Conservation (phyloP, 225 moss, liverwort and hornwort species). For the Sphagnum contortum region DNA sequence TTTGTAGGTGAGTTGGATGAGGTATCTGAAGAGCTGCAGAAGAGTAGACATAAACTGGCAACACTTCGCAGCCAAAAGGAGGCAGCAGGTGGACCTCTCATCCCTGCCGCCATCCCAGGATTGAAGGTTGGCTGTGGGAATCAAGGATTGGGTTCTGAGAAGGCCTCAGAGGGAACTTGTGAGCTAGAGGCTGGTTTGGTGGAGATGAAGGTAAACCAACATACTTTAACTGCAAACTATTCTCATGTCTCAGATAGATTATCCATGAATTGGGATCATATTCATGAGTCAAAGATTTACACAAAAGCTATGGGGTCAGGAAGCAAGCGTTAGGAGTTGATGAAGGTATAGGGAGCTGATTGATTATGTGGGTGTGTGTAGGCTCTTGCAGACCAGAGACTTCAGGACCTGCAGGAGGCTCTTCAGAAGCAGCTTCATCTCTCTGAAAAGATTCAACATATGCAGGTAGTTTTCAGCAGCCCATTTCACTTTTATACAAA, state of each 20-base stretch:
- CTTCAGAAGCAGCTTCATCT: conserved; percentile 67
- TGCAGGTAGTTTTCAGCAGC: conserved; percentile 47
- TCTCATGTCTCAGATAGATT: neutral
- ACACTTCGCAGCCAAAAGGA: conserved; percentile 66
- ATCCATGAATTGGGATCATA: no score
- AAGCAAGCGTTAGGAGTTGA: neutral
- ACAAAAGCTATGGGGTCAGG: no score
- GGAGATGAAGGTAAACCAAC: conserved; percentile 61
- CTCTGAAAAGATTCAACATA: conserved; percentile 58
- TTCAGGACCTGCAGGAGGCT: conserved; percentile 81
- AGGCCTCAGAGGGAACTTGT: conserved; percentile 39
- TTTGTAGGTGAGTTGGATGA: conserved; percentile 79
- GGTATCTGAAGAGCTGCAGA: conserved; percentile 64
- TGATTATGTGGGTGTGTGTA: conserved; percentile 14
- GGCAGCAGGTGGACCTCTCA: conserved; percentile 54
- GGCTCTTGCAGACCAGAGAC: conserved; percentile 74
- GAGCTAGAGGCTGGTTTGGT: conserved; percentile 72
- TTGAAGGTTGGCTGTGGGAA: conserved; percentile 57
- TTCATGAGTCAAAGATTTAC: no score
- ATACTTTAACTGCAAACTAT: neutral
- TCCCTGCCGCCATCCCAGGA: conserved; percentile 51
- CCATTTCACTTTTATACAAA: neutral
- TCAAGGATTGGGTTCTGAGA: conserved; percentile 34
- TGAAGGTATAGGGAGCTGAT: neutral
- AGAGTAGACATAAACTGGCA: conserved; percentile 73